Percentiles rank a stretch among this genome's conserved stretches.
Conservation (phyloP, 78 protist genomes). For the Cyanophora paradoxa region DNA sequence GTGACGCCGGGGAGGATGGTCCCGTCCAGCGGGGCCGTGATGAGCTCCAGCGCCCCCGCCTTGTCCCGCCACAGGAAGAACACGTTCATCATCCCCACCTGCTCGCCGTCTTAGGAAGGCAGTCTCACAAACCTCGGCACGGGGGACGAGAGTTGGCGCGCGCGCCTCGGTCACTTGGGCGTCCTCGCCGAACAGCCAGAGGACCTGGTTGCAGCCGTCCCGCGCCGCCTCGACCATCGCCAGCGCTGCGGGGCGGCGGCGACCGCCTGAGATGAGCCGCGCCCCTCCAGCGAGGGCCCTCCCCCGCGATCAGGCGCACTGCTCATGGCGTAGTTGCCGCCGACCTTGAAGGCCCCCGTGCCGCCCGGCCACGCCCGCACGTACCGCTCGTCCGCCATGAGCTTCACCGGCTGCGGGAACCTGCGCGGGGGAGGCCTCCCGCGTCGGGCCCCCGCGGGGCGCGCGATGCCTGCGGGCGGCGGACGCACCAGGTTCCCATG, state of each 20-base stretch:
- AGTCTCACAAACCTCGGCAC: too few species aligned
- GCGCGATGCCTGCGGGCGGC: too few species aligned
- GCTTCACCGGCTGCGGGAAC: slow-evolving; percentile 85
- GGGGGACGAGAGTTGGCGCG: too few species aligned
- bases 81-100: slow-evolving; percentile 97
- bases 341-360: slow-evolving; percentile 65
- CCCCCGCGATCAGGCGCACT: too few species aligned
- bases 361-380: slow-evolving; percentile 76
- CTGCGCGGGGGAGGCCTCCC: too few species aligned
- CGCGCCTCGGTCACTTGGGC: slow-evolving; percentile 77
- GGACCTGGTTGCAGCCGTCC: slow-evolving; percentile 85
- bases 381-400: slow-evolving; percentile 69
- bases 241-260: too few species aligned
- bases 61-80: slow-evolving; percentile 74
- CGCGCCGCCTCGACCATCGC: slow-evolving; percentile 73
- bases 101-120: too few species aligned
- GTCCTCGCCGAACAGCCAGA: slow-evolving; percentile 85
- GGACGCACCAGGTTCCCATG: too few species aligned
- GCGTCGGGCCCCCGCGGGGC: too few species aligned
- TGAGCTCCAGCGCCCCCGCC: slow-evolving; percentile 44
- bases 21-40: slow-evolving; percentile 75
- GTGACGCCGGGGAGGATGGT: slow-evolving; percentile 95
- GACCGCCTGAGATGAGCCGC: too few species aligned
- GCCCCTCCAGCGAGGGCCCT: too few species aligned
- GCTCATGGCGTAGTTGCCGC: slow-evolving; percentile 91